Evolutionary conservation across 345 rosid species (phyloP).

Genomic region (Eutrema heterophyllum): DNA sequence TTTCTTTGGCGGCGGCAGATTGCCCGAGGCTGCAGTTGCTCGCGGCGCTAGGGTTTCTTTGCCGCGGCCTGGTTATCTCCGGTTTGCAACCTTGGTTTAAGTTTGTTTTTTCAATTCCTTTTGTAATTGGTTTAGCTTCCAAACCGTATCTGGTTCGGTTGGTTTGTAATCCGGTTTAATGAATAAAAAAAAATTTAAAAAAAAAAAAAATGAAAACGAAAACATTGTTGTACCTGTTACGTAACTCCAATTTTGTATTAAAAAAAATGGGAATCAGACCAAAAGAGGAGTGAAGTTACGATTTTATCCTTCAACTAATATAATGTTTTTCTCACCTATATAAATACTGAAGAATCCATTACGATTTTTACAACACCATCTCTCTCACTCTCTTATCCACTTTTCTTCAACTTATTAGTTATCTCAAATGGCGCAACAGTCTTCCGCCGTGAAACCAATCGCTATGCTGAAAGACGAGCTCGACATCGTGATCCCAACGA

Average conservation of each 20-base stretch:
- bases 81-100: too few species aligned
- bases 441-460: slow-evolving; percentile 29
- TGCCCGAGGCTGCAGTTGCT: too few species aligned
- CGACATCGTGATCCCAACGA: slow-evolving; percentile 51
- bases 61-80: too few species aligned
- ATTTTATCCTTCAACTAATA: background rate
- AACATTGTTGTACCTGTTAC: background rate
- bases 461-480: slow-evolving; percentile 49
- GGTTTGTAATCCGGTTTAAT: too few species aligned
- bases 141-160: too few species aligned
- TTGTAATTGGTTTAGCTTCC: too few species aligned
- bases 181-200: too few species aligned
- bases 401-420: background rate
- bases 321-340: background rate
- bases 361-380: background rate
- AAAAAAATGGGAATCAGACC: background rate
- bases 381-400: background rate
- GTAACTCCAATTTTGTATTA: background rate
- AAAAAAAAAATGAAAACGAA: background rate
- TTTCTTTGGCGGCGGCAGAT: too few species aligned
- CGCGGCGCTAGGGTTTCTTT: too few species aligned
- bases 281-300: background rate
- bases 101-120: too few species aligned
- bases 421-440: slow-evolving; percentile 15
- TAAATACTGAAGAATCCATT: background rate